phyloP scores from a whole-genome alignment of 1,139 yeast species.

The Yarrowia galli region DNA sequence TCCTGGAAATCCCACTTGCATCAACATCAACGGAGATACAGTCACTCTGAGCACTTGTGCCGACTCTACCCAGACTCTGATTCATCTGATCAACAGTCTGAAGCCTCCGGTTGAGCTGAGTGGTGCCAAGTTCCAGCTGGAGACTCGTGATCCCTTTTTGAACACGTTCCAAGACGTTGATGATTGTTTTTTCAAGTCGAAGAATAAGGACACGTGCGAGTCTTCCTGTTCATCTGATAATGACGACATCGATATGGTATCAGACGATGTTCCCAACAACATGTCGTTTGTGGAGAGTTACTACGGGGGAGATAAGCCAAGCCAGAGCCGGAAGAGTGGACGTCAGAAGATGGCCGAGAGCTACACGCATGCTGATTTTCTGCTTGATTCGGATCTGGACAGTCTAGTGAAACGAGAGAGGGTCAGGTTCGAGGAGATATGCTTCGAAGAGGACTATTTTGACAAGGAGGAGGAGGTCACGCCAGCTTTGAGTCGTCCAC shows the following conservation, averaged over 20 bases:
- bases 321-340: constrained; percentile 5
- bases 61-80: constrained; percentile 77
- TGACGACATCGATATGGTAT: constrained; percentile 44
- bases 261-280: constrained; percentile 47
- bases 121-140: constrained; percentile 7
- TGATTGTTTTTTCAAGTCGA: constrained; percentile 24
- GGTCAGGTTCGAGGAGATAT: constrained; percentile 27
- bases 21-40: constrained; percentile 42
- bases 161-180: constrained; percentile 34
- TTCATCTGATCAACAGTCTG: constrained; percentile 73
- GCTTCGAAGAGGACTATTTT: constrained; percentile 59
- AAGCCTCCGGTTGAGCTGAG: constrained; percentile 60
- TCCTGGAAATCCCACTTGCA: constrained; percentile 26
- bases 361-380: constrained; percentile 47
- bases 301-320: constrained; percentile 47
- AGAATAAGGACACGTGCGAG: constrained; percentile 32
- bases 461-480: constrained; percentile 42
- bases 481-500: constrained; percentile 2
- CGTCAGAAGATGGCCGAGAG: constrained; percentile 41
- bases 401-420: constrained; percentile 44
- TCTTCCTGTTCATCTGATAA: constrained; percentile 32
- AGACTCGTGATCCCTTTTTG: constrained; percentile 12
- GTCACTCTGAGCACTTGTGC: constrained; percentile 65
- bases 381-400: constrained; percentile 51
- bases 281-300: constrained; percentile 53